Evolutionary conservation across 2,329 filamentous ascomycete species (phyloP).

Genomic region (Verticillium dahliae): DNA sequence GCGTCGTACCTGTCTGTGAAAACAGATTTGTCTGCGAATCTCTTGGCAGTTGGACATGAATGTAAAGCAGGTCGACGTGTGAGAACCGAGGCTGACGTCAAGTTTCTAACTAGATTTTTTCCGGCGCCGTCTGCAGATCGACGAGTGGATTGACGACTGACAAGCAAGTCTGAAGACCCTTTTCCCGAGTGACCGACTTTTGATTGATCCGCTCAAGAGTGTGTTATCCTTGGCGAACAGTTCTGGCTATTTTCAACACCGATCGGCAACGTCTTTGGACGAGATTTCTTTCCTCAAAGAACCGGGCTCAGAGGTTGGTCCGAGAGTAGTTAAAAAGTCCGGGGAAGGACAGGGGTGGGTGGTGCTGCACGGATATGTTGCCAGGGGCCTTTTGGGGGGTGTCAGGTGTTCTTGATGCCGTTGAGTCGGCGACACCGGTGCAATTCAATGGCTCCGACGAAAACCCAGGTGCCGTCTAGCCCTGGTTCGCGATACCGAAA

Average conservation of each 20-base stretch:
- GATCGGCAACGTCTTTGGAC: neutral
- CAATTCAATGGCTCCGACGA: neutral
- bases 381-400: slow-evolving; percentile 5
- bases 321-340: slow-evolving; percentile 1
- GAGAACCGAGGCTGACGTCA: no score
- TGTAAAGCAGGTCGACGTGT: no score
- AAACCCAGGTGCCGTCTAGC: neutral
- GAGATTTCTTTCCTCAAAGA: neutral
- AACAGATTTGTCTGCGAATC: no score
- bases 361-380: neutral
- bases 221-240: neutral
- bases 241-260: neutral
- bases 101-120: neutral
- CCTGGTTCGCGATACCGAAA: neutral
- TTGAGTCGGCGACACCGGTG: neutral
- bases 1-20: no score
- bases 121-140: neutral
- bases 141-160: neutral
- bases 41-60: no score
- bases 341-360: slow-evolving; percentile 3
- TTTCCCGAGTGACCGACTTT: neutral
- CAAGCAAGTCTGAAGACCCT: neutral
- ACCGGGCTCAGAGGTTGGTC: neutral
- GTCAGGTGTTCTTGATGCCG: slow-evolving; percentile 8
- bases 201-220: neutral